A percentile compares a stretch with the other conserved stretches of the same genome.
These are phyloP conservation scores for Rosa hybrid DNA, from an alignment of 331 rosid species.

Conservation along the genomic window DNA sequence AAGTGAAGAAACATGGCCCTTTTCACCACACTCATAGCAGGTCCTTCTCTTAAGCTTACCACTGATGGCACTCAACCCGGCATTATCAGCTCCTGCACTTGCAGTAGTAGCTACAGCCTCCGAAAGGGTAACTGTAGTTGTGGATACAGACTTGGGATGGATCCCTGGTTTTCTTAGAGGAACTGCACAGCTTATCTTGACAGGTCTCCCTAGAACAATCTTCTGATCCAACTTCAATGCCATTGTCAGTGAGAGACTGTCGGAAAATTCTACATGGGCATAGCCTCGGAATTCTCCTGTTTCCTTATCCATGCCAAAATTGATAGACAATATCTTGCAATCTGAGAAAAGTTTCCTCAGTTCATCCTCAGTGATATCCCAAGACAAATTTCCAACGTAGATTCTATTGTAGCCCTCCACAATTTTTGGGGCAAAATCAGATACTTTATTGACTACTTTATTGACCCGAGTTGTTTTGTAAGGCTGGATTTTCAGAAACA, in stretches of 20 bases:
- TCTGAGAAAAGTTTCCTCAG: conserved; percentile 57
- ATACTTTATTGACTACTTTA: conserved; percentile 44
- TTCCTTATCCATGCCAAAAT: conserved; percentile 81
- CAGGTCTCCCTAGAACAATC: conserved; percentile 61
- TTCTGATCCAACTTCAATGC: conserved; percentile 78
- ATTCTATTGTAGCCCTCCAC: conserved; percentile 88
- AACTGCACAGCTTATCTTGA: conserved; percentile 79
- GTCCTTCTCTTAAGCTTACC: conserved; percentile 77
- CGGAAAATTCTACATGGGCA: conserved; percentile 76
- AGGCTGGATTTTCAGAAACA: conserved; percentile 78
- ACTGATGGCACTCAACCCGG: conserved; percentile 22
- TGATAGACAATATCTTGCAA: conserved; percentile 58
- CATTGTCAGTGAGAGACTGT: conserved; percentile 55
- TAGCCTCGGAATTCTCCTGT: conserved; percentile 82
- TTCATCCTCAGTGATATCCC: conserved; percentile 85
- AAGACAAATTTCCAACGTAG: conserved; percentile 82
- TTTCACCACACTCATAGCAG: conserved; percentile 78
- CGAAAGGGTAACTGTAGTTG: neutral
- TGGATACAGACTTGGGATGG: conserved; percentile 23
- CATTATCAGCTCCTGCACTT: conserved; percentile 23
- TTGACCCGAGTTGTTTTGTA: conserved; percentile 50
- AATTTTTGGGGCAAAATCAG: conserved; percentile 66
- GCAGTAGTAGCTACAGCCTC: neutral
- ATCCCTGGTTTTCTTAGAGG: conserved; percentile 56
- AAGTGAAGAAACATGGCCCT: conserved; percentile 63